Evolutionary conservation across 345 rosid species (phyloP).

Genomic region (Linum trigynum): DNA sequence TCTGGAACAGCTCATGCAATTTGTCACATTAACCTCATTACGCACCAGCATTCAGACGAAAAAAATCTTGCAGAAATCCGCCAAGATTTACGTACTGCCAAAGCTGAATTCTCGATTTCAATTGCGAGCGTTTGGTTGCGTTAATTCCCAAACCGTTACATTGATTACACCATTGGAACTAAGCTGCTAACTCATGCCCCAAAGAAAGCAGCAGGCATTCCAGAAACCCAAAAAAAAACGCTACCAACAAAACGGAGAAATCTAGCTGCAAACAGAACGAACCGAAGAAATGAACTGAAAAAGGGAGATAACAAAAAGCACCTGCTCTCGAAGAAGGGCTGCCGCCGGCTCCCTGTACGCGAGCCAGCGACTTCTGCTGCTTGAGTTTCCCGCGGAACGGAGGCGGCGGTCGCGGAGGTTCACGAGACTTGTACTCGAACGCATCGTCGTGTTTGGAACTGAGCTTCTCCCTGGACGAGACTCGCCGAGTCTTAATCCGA

Average conservation of each 20-base stretch:
- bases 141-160: no score
- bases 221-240: conserved; percentile 9
- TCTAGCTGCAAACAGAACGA: background rate
- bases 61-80: no score
- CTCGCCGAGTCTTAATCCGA: conserved; percentile 60
- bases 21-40: no score
- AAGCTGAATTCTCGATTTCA: no score
- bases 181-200: background rate
- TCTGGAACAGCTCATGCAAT: no score
- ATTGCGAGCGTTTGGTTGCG: no score
- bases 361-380: conserved; percentile 25
- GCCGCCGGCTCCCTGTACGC: conserved; percentile 19
- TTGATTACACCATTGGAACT: no score
- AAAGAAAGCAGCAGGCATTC: background rate
- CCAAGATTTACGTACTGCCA: no score
- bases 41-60: no score
- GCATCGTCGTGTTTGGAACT: conserved; percentile 34
- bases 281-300: background rate
- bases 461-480: conserved; percentile 19
- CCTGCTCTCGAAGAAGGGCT: conserved; percentile 33
- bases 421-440: conserved; percentile 23
- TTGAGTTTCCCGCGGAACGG: conserved; percentile 28
- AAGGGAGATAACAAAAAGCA: conserved; percentile 5
- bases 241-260: background rate
- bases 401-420: conserved; percentile 26